These are phyloP conservation scores for Melampsora americana DNA, from an alignment of 1,284 basidiomycete genomes.

Conservation along the genomic window DNA sequence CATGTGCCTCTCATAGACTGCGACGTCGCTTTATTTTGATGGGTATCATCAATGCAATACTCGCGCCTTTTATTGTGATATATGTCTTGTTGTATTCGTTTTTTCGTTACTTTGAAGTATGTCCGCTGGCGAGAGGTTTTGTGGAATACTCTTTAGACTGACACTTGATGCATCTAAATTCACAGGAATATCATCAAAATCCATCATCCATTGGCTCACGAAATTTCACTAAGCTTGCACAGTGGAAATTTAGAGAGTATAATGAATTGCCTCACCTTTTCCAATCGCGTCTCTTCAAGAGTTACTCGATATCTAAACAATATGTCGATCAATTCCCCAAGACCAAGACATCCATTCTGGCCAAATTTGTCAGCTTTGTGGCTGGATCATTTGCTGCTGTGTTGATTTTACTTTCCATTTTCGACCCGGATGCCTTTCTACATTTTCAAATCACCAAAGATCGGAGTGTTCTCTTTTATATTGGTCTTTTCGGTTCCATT, in stretches of 20 bases:
- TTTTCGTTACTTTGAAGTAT: conserved; percentile 89
- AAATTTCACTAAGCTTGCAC: conserved; percentile 87
- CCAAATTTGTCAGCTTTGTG: conserved; percentile 87
- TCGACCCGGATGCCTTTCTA: conserved; percentile 75
- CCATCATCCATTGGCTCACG: conserved; percentile 88
- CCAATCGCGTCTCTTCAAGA: conserved; percentile 75
- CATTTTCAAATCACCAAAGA: conserved; percentile 93
- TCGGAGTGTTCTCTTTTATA: conserved; percentile 87
- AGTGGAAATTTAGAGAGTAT: conserved; percentile 99
- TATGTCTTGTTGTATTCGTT: conserved; percentile 97
- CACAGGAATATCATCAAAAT: conserved; percentile 90
- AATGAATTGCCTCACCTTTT: conserved; percentile 96
- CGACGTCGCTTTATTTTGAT: conserved; percentile 86
- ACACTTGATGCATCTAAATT: not conserved
- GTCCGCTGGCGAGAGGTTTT: not conserved
- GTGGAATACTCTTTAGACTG: not conserved
- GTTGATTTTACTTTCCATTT: conserved; percentile 78
- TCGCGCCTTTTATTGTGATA: conserved; percentile 95
- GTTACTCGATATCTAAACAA: conserved; percentile 82
- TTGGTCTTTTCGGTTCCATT: conserved; percentile 79
- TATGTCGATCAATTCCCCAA: conserved; percentile 98
- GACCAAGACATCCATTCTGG: conserved; percentile 71
- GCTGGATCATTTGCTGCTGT: conserved; percentile 95
- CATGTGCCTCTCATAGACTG: conserved; percentile 60
- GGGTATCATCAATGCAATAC: conserved; percentile 88